Evolutionary conservation across 805 yeast genomes (phyloP), one percentile per base, ranked within the genome.

Genomic region (Metschnikowia chrysomelidarum): DNA sequence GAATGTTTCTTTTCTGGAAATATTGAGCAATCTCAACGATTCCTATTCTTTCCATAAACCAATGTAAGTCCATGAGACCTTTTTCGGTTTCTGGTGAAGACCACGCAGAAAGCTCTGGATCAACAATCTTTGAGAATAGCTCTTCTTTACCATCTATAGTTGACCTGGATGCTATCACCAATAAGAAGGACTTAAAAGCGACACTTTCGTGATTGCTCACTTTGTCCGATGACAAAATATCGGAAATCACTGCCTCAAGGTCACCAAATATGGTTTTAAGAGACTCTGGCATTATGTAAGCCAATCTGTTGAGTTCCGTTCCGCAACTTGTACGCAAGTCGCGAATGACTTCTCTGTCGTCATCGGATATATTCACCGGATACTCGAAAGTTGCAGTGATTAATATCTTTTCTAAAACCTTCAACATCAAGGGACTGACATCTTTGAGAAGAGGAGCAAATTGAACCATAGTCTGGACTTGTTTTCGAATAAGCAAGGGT

Each of bases 1-100:
- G 75, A 20, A 94, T 89, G 4, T 86, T 85, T 47, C 98, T 70
- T 6, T 76, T 74, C 43, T 82, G 80, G 60, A 94, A 93, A 55
- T 93, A 93, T 40, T 83, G 83, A 0, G 97, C 95, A 53, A 93
- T 94, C 55, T 80, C 80, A 3, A 88, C 98, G 36, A 93, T 87
- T 2, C 98, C 98, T 33, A 94, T 73, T 50, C 97, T 75, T 60
- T 89, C 98, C 98, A 93, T 91, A 50, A 93, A 93, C 98, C 98
- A 93, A 42, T 87, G 96, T 28, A 94, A 69, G 54, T 91, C 95
- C 53, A 81, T 68, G 19, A 93, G 65, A 0, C 97, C 97, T 53
- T 87, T 87, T 44, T 87, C 88, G 0, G 97, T 91, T 8, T 78
- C 80, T 14, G 88, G 91, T 29, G 89, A 88, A 0, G 91, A 81